A percentile compares a stretch with the other conserved stretches of the same genome.
Conservation (phyloP, 768 basidiomycete species). For the Hydnomerulius pinastri region DNA sequence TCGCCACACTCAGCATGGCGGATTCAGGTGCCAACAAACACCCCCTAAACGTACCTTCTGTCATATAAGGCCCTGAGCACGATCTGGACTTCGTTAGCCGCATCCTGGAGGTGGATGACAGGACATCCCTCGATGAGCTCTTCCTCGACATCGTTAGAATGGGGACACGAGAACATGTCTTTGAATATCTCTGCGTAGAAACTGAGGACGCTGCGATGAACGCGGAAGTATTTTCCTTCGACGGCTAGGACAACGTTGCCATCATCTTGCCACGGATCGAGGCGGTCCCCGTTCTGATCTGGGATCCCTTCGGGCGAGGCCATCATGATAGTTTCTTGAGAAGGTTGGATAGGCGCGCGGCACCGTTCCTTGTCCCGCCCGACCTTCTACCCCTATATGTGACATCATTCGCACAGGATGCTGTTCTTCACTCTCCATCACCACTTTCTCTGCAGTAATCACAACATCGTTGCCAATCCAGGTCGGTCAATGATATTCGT, state of each 20-base stretch:
- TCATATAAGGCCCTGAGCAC: slow-evolving; percentile 22
- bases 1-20: neutral
- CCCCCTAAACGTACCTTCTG: slow-evolving; percentile 15
- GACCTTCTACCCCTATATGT: too few relatives aligned
- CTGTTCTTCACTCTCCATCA: too few relatives aligned
- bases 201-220: slow-evolving; percentile 30
- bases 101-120: slow-evolving; percentile 17
- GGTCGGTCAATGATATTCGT: too few relatives aligned
- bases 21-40: too few relatives aligned
- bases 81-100: slow-evolving; percentile 10
- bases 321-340: too few relatives aligned
- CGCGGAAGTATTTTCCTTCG: slow-evolving; percentile 29
- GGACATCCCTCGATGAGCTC: slow-evolving; percentile 23
- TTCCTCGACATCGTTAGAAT: slow-evolving; percentile 1
- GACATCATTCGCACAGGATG: too few relatives aligned
- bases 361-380: too few relatives aligned
- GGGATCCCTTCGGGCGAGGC: too few relatives aligned
- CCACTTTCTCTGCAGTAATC: too few relatives aligned
- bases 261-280: slow-evolving; percentile 30
- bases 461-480: too few relatives aligned
- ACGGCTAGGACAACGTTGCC: slow-evolving; percentile 31
- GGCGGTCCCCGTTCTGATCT: neutral
- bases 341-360: too few relatives aligned
- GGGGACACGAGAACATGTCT: slow-evolving; percentile 26
- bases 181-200: slow-evolving; percentile 32